These are phyloP conservation scores for Lophiostoma macrostomum DNA, from an alignment of 495 filamentous ascomycete species.

Conservation along the genomic window DNA sequence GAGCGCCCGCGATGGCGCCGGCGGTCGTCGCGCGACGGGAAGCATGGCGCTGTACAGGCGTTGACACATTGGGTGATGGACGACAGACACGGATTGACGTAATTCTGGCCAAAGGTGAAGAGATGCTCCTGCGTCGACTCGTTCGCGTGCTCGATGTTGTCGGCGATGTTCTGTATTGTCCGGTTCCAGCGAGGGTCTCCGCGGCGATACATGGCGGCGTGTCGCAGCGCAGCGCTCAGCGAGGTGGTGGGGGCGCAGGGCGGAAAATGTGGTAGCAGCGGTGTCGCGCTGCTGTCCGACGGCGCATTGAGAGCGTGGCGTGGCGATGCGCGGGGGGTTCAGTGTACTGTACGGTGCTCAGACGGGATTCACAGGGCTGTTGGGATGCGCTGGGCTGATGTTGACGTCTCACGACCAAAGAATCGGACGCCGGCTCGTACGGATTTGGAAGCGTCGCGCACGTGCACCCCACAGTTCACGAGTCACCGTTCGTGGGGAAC, in stretches of 20 bases:
- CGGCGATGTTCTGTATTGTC: constrained; percentile 86
- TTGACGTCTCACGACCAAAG: constrained; percentile 8
- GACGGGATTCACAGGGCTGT: not conserved
- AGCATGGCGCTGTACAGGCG: constrained; percentile 67
- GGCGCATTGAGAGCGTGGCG: constrained; percentile 31
- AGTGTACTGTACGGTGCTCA: too few species aligned
- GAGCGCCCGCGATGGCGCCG: constrained; percentile 58
- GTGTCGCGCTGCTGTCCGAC: constrained; percentile 10
- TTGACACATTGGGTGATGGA: constrained; percentile 63
- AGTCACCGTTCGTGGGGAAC: not conserved
- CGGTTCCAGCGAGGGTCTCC: constrained; percentile 92
- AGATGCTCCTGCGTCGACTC: constrained; percentile 84
- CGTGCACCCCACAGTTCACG: constrained; percentile 17
- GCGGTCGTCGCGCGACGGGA: constrained; percentile 71
- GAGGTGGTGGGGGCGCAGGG: constrained; percentile 3
- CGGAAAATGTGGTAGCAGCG: constrained; percentile 7
- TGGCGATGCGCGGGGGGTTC: too few species aligned
- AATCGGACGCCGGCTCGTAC: too few species aligned
- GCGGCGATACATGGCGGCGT: constrained; percentile 52
- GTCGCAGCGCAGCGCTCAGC: constrained; percentile 10
- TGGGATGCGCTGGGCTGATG: not conserved
- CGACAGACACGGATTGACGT: constrained; percentile 76
- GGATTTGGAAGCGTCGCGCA: constrained; percentile 7
- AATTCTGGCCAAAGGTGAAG: constrained; percentile 82
- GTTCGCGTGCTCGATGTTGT: constrained; percentile 88